Conservation (phyloP, 306 rosid species). For the barrel medic (Medicago truncatula) region DNA sequence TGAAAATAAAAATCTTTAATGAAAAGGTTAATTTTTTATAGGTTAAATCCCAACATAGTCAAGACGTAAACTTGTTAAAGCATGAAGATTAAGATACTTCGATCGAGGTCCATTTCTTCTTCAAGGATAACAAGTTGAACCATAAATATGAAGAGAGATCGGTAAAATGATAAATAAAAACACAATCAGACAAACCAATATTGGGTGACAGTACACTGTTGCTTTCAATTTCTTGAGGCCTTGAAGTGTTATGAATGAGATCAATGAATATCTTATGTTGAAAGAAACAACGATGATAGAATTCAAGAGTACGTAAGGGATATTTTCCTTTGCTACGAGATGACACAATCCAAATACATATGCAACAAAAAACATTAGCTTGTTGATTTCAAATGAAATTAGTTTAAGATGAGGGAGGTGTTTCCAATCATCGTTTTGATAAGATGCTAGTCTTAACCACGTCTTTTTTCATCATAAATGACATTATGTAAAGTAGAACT, state of each 20-base stretch:
- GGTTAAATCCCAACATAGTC: background rate
- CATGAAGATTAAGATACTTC: background rate
- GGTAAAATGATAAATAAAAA: constrained; percentile 15
- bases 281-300: background rate
- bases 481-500: background rate
- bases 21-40: background rate
- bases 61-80: background rate
- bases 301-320: constrained; percentile 2
- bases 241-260: background rate
- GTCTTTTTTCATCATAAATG: background rate
- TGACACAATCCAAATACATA: background rate
- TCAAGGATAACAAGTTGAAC: background rate
- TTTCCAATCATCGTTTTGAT: constrained; percentile 21
- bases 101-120: background rate
- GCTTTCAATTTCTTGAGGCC: background rate
- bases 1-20: background rate
- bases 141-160: background rate
- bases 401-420: background rate
- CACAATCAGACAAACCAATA: background rate
- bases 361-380: background rate
- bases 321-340: background rate
- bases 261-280: background rate
- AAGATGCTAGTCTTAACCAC: background rate
- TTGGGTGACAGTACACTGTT: background rate
- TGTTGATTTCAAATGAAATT: background rate